These are phyloP conservation scores for Dorcoceras hygrometricum DNA, from an alignment of 257 asterid genomes.

Conservation along the genomic window DNA sequence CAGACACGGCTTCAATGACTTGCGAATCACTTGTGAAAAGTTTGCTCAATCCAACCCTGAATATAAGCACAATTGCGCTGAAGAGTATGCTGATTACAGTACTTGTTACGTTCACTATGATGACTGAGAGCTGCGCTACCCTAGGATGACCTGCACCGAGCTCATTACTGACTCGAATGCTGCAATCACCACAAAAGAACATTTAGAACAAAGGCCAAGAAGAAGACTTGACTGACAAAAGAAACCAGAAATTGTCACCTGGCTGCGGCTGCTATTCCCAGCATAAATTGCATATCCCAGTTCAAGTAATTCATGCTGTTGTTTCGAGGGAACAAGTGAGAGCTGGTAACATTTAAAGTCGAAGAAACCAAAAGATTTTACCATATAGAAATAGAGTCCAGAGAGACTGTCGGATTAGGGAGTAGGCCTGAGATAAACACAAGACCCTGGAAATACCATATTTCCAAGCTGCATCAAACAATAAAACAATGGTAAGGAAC, in stretches of 20 bases:
- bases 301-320: constrained; percentile 38
- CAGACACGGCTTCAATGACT: constrained; percentile 26
- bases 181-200: constrained; percentile 7
- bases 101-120: constrained; percentile 28
- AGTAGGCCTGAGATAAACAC: constrained; percentile 36
- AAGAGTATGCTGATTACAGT: constrained; percentile 24
- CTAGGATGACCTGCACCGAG: constrained; percentile 38
- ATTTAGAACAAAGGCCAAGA: neutral
- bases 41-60: constrained; percentile 28
- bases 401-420: constrained; percentile 29
- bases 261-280: constrained; percentile 31
- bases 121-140: constrained; percentile 31
- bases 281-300: constrained; percentile 34
- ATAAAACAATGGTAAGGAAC: neutral
- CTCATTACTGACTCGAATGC: constrained; percentile 34
- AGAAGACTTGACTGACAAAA: no score
- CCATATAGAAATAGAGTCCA: constrained; percentile 37
- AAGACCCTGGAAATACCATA: constrained; percentile 38
- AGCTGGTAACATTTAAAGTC: neutral
- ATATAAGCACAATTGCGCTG: constrained; percentile 27
- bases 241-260: constrained; percentile 24
- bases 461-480: constrained; percentile 33
- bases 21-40: constrained; percentile 30
- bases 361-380: constrained; percentile 6
- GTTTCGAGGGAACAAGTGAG: neutral